Evolutionary conservation across 208 protist genomes (phyloP).

Genomic region (Angomonas ambiguus): DNA sequence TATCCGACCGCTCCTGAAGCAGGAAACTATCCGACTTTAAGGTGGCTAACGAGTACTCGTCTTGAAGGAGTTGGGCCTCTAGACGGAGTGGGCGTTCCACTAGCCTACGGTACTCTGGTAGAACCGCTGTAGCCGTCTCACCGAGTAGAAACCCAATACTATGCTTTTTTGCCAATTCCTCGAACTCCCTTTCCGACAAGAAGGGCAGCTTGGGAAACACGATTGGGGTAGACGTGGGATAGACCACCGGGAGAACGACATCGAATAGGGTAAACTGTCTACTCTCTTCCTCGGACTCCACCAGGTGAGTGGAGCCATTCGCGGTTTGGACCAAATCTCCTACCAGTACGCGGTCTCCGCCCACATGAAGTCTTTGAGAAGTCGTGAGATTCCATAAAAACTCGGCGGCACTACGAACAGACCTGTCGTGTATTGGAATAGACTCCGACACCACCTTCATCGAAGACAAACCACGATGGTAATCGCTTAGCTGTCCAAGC

Average conservation of each 20-base stretch:
- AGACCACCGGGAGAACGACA: conserved; percentile 81
- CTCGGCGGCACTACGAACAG: conserved; percentile 8
- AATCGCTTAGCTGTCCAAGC: neutral
- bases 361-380: conserved; percentile 53
- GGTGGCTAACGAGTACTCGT: conserved; percentile 61
- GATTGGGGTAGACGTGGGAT: conserved; percentile 21
- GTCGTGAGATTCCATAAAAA: conserved; percentile 82
- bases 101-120: conserved; percentile 40
- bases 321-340: conserved; percentile 1
- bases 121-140: neutral
- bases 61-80: conserved; percentile 42
- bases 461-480: neutral
- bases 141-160: conserved; percentile 35
- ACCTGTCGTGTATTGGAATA: neutral
- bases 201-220: conserved; percentile 20
- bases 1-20: conserved; percentile 54
- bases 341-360: conserved; percentile 56
- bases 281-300: conserved; percentile 28
- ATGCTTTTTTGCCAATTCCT: conserved; percentile 31
- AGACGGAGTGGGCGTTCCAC: conserved; percentile 39
- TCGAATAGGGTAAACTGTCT: conserved; percentile 37
- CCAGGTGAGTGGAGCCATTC: conserved; percentile 9
- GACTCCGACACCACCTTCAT: neutral
- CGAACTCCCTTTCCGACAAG: conserved; percentile 13
- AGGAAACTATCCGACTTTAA: conserved; percentile 77